Evolutionary conservation across 306 rosid species (phyloP).

Genomic region (Vigna unguiculata): DNA sequence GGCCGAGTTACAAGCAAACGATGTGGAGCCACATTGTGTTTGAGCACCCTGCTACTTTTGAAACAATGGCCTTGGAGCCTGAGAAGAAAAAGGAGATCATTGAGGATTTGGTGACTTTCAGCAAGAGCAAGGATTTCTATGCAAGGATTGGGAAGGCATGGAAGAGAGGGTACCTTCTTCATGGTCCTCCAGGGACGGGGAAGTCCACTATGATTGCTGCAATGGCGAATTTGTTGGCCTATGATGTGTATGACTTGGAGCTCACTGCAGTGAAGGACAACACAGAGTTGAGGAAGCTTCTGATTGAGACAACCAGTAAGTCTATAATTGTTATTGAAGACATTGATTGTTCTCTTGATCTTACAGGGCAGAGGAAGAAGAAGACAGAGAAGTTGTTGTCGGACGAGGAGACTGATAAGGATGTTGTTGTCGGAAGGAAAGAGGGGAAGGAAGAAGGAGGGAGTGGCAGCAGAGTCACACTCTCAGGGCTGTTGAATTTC

Average conservation of each 20-base stretch:
- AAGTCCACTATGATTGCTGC: constrained; percentile 91
- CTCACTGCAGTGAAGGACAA: constrained; percentile 92
- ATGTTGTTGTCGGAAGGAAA: constrained; percentile 52
- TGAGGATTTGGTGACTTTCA: constrained; percentile 80
- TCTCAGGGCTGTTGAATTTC: constrained; percentile 86
- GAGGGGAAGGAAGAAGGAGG: constrained; percentile 66
- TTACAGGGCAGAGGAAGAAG: constrained; percentile 91
- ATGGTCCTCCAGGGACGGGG: constrained; percentile 88
- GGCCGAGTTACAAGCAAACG: constrained; percentile 79
- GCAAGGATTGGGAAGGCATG: constrained; percentile 87
- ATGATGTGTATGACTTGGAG: constrained; percentile 89
- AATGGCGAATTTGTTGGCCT: constrained; percentile 77
- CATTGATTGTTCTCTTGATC: constrained; percentile 90
- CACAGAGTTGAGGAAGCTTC: constrained; percentile 81
- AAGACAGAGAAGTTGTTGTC: constrained; percentile 48
- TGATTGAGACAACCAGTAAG: constrained; percentile 89
- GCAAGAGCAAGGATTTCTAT: constrained; percentile 77
- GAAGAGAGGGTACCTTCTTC: constrained; percentile 79
- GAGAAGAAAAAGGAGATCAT: constrained; percentile 73
- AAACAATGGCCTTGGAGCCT: constrained; percentile 81
- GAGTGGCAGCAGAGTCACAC: constrained; percentile 75
- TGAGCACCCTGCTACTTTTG: constrained; percentile 90
- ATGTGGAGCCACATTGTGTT: constrained; percentile 95
- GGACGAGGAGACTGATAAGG: constrained; percentile 60
- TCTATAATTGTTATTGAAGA: constrained; percentile 89